Percentiles rank a stretch among this genome's conserved stretches.
Evolutionary conservation across 768 basidiomycete genomes (phyloP).

Genomic region (Tricholoma hemisulphureum): DNA sequence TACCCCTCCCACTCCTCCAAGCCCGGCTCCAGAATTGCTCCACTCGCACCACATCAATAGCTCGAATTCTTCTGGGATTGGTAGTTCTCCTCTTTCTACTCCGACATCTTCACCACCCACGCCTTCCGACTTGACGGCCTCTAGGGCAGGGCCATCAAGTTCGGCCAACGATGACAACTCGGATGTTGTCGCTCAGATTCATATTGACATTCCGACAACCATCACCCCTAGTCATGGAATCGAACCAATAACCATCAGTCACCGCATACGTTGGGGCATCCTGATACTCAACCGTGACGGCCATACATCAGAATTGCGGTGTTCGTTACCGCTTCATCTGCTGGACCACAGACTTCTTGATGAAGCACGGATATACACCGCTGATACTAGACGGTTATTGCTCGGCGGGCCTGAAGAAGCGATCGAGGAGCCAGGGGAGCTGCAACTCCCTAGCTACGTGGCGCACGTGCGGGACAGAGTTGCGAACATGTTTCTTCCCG

Average conservation of each 20-base stretch:
- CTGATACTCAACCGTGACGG: constrained; percentile 84
- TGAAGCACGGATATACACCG: constrained; percentile 72
- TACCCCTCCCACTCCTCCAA: constrained; percentile 11
- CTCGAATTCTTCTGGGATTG: constrained; percentile 9
- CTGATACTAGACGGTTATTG: constrained; percentile 73
- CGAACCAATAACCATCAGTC: constrained; percentile 72
- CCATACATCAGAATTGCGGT: constrained; percentile 91
- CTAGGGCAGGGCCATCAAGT: not conserved
- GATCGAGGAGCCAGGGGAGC: constrained; percentile 52
- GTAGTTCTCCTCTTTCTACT: not conserved
- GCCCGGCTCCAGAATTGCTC: constrained; percentile 3
- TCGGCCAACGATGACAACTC: constrained; percentile 4
- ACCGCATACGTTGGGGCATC: constrained; percentile 81
- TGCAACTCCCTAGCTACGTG: constrained; percentile 84
- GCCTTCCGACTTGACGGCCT: not conserved
- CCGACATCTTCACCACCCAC: not conserved
- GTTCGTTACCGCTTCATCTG: constrained; percentile 85
- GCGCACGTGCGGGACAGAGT: constrained; percentile 91
- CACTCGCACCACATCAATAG: not conserved
- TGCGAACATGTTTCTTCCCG: constrained; percentile 70
- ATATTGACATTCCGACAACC: constrained; percentile 56
- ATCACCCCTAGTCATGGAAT: constrained; percentile 69
- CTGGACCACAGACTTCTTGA: constrained; percentile 71
- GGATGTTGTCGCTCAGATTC: constrained; percentile 61
- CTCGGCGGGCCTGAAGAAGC: constrained; percentile 40